Percentiles rank a stretch among this genome's conserved stretches.
These are phyloP conservation scores for Neodidymelliopsis sp. DNA, from an alignment of 2,329 filamentous ascomycete genomes.

Conservation along the genomic window DNA sequence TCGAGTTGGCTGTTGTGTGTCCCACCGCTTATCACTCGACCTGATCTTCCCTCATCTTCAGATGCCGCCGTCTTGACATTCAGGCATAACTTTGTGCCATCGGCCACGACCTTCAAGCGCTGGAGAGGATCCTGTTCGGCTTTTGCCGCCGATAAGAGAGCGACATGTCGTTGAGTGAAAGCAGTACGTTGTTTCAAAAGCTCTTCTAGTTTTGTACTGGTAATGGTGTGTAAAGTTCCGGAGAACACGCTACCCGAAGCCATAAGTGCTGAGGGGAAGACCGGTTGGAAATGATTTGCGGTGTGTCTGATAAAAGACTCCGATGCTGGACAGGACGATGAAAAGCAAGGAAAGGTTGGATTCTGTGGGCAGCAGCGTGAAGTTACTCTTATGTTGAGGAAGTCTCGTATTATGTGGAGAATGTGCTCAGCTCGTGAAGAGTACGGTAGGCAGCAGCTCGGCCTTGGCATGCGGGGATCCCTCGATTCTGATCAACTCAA, in stretches of 20 bases:
- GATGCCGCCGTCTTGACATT: conserved; percentile 27
- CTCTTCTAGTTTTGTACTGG: conserved; percentile 47
- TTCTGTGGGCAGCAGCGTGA: too few species aligned
- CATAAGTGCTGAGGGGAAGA: conserved; percentile 19
- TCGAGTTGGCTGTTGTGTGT: conserved; percentile 33
- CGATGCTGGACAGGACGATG: too few species aligned
- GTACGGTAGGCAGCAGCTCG: too few species aligned
- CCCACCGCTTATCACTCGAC: conserved; percentile 29
- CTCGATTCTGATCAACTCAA: too few species aligned
- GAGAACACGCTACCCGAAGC: conserved; percentile 44
- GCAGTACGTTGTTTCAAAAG: conserved; percentile 45
- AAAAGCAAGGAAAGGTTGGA: too few species aligned
- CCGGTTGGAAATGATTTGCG: neutral
- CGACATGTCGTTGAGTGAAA: conserved; percentile 41
- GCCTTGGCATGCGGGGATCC: too few species aligned
- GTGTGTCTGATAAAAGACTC: too few species aligned
- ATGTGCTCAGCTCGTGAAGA: too few species aligned
- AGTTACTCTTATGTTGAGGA: too few species aligned
- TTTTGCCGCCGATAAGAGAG: conserved; percentile 21
- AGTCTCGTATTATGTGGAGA: too few species aligned
- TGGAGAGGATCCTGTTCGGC: conserved; percentile 31
- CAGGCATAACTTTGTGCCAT: conserved; percentile 42
- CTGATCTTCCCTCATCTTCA: conserved; percentile 16
- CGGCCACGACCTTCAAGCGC: conserved; percentile 34
- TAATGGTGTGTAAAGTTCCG: conserved; percentile 46